These are phyloP conservation scores for Chaetomium cochliodes DNA, from an alignment of 495 filamentous ascomycete species.

Conservation along the genomic window DNA sequence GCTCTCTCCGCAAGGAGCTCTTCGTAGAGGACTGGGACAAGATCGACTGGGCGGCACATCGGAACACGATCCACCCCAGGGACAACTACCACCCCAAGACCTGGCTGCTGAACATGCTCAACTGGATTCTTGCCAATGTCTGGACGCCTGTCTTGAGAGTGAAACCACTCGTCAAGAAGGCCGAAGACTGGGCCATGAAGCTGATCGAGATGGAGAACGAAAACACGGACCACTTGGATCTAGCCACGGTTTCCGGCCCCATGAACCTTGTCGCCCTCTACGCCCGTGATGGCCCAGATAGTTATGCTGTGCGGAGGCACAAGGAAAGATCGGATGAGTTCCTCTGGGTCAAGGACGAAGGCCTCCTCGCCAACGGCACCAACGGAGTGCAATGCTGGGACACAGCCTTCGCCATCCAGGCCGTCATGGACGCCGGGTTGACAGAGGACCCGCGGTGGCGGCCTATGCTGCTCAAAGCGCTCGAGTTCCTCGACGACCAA, in stretches of 20 bases:
- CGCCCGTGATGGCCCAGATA: constrained; percentile 75
- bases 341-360: constrained; percentile 88
- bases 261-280: constrained; percentile 86
- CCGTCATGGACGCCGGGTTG: constrained; percentile 73
- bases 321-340: constrained; percentile 79
- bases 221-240: constrained; percentile 82
- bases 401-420: constrained; percentile 84
- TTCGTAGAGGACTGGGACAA: constrained; percentile 76
- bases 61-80: constrained; percentile 73
- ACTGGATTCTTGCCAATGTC: constrained; percentile 71
- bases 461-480: constrained; percentile 78
- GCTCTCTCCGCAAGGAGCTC: constrained; percentile 74
- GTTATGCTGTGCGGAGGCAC: constrained; percentile 73
- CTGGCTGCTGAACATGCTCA: constrained; percentile 71
- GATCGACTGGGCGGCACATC: constrained; percentile 72
- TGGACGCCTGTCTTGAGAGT: constrained; percentile 73
- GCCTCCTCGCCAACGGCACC: constrained; percentile 92
- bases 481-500: constrained; percentile 85
- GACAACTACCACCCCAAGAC: constrained; percentile 96
- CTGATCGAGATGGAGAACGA: constrained; percentile 84
- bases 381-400: constrained; percentile 98
- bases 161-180: constrained; percentile 55
- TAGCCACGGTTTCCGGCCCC: constrained; percentile 85
- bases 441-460: constrained; percentile 73
- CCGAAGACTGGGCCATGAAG: constrained; percentile 68